Evolutionary conservation across 768 basidiomycete species (phyloP).

Genomic region (Nidula microcarpa): DNA sequence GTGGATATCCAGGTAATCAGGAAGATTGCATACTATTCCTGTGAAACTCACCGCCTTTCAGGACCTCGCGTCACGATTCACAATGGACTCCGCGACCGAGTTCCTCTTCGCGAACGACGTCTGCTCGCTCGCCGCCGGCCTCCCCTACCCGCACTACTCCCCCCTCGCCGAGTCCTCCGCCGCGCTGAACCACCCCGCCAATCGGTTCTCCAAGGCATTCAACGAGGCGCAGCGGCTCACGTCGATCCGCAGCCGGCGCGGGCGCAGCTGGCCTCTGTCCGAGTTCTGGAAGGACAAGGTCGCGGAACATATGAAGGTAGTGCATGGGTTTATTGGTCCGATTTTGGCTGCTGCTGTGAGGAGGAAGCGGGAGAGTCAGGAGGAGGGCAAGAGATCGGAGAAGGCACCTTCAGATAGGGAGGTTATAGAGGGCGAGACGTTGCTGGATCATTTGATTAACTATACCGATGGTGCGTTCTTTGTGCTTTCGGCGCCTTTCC

Average conservation of each 20-base stretch:
- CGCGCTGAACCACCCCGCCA: conserved; percentile 25
- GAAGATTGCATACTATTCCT: neutral
- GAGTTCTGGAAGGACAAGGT: conserved; percentile 53
- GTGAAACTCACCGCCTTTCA: conserved; percentile 8
- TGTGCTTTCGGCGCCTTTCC: conserved; percentile 23
- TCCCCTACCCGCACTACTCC: conserved; percentile 42
- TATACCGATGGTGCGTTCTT: conserved; percentile 43
- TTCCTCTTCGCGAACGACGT: conserved; percentile 54
- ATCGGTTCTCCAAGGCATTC: conserved; percentile 46
- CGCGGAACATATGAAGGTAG: conserved; percentile 38
- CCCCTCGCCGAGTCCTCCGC: conserved; percentile 11
- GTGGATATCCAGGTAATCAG: conserved; percentile 54
- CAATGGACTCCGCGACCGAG: conserved; percentile 55
- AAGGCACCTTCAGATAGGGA: conserved; percentile 5
- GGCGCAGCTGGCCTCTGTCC: conserved; percentile 44
- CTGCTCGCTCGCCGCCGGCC: conserved; percentile 38
- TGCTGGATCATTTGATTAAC: conserved; percentile 50
- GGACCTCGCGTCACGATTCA: conserved; percentile 55
- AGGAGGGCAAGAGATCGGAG: conserved; percentile 9
- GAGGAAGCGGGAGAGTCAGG: conserved; percentile 23
- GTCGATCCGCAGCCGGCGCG: conserved; percentile 33
- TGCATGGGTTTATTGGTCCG: conserved; percentile 50
- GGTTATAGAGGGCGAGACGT: conserved; percentile 38
- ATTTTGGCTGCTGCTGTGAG: conserved; percentile 45
- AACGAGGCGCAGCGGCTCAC: conserved; percentile 12